Evolutionary conservation across 2,329 filamentous ascomycete genomes (phyloP), one percentile per base, ranked within the genome.

Genomic region (Pleochaeta shiraiana): DNA sequence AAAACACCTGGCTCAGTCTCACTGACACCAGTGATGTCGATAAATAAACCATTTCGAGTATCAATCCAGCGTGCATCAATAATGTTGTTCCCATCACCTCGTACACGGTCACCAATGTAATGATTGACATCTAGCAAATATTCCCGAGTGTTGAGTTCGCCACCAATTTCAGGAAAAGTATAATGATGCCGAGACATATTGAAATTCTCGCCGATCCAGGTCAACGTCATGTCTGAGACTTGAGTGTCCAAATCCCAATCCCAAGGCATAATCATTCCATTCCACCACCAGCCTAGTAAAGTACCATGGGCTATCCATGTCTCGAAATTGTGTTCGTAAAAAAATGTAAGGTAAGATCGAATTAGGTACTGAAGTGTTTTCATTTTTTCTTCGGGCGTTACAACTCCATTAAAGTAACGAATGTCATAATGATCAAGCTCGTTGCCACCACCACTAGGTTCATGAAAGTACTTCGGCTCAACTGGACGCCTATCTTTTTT

Each of bases 221-320:
- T 74, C 57, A 93, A 77, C 0, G 88, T 90, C 34, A 78, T 76
- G 64, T 80, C 81, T 21, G 83, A 82, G 31, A 93, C 83, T 74
- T 93, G 89, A 0, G 88, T 87, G 74, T 95, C 89, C 57, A 93
- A 77, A 73, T 95, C 89, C 77, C 84, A 87, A 74, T 93, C 88
- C 88, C 88, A 91, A 0, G 88, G 87, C 76, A 91, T 83, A 71
- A 88, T 83, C 74, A 83, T 75, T 50, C 78, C 80, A 72, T 90
- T 92, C 89, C 89, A 95, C 87, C 87, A 93, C 89, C 89, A 95
- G 14, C 88, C 89, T 26, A 95, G 77, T 62, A 93, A 76, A 4
- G 88, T 90, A 61, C 89, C 89, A 73, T 95, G 89, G 45, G 89
- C 88, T 66, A 95, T 83, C 89, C 89, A 93, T 0, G 89, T 92